Conservation (phyloP, 2,329 filamentous ascomycete species). For the Colletotrichum endophyticum region DNA sequence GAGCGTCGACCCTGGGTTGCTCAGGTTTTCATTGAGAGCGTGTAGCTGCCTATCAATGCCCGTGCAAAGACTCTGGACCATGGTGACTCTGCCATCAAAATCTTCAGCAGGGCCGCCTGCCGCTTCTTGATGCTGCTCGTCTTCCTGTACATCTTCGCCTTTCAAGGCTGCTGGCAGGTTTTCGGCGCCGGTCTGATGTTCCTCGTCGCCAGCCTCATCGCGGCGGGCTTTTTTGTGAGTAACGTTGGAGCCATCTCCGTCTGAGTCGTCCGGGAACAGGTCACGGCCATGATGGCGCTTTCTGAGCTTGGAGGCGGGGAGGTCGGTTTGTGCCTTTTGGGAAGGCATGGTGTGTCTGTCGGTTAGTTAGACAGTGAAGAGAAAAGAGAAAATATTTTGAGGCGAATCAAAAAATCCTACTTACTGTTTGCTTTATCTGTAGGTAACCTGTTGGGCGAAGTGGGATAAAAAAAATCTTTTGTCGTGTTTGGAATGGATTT, state of each 20-base stretch:
- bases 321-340: background rate
- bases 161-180: background rate
- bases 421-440: too few species aligned
- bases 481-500: background rate
- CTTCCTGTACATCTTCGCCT: rapidly evolving
- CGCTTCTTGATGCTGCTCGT: background rate
- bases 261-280: background rate
- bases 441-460: too few species aligned
- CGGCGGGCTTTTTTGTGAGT: background rate
- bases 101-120: rapidly evolving
- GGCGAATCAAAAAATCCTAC: background rate
- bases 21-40: background rate
- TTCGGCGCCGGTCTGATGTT: rapidly evolving
- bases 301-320: rapidly evolving
- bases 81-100: rapidly evolving
- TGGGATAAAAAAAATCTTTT: too few species aligned
- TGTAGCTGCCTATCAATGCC: background rate
- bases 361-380: background rate
- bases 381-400: rapidly evolving
- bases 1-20: background rate
- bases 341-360: background rate
- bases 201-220: background rate
- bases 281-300: background rate
- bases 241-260: rapidly evolving
- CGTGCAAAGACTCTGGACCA: background rate